phyloP scores from a whole-genome alignment of 192 early-diverging fungal species.

The Entrophospora sp. region DNA sequence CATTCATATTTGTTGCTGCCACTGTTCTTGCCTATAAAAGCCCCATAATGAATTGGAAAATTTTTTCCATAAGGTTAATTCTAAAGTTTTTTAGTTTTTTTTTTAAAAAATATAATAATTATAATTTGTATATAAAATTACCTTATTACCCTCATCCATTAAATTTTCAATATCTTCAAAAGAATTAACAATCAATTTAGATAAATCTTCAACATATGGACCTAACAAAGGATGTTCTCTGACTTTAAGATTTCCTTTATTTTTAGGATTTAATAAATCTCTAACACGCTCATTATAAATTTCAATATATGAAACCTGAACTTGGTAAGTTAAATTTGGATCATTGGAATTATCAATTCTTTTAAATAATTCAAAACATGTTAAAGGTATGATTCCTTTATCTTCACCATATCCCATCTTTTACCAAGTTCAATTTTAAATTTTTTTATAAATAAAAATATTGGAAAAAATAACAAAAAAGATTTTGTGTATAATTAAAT shows the following conservation, averaged over 20 bases:
- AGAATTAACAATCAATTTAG: constrained; percentile 68
- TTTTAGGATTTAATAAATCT: constrained; percentile 70
- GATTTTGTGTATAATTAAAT: no score
- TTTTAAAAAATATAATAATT: neutral
- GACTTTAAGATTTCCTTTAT: constrained; percentile 69
- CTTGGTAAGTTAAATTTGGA: constrained; percentile 43
- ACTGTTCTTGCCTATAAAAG: constrained; percentile 66
- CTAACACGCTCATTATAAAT: constrained; percentile 83
- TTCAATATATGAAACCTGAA: constrained; percentile 86
- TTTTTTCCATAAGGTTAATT: no score
- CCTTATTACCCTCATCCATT: constrained; percentile 78
- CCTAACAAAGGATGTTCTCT: constrained; percentile 71
- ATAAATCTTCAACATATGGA: constrained; percentile 90
- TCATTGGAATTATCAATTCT: constrained; percentile 42
- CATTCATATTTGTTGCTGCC: constrained; percentile 93
- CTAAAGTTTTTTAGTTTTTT: no score
- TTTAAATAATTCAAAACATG: constrained; percentile 73
- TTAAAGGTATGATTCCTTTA: constrained; percentile 78
- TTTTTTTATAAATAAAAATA: no score
- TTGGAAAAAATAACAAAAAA: no score
- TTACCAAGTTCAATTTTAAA: neutral
- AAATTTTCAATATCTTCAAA: constrained; percentile 59
- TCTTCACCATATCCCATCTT: constrained; percentile 67
- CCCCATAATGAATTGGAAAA: neutral
- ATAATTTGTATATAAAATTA: constrained; percentile 20